Conservation (phyloP, 257 asterid species). For the Dorcoceras hygrometricum region DNA sequence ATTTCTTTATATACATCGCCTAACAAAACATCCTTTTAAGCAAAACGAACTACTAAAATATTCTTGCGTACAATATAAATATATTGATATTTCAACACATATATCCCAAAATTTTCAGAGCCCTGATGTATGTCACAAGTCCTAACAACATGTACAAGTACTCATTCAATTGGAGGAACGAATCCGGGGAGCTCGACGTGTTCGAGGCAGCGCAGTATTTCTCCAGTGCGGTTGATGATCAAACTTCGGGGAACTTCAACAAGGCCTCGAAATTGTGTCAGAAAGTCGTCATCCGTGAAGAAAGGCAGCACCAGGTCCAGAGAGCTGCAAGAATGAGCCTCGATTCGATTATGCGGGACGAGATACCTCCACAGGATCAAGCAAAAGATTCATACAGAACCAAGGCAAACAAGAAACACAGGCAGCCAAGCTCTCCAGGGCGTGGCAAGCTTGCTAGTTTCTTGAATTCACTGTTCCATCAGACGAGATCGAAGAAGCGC, state of each 20-base stretch:
- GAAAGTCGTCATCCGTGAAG: conserved; percentile 20
- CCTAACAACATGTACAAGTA: conserved; percentile 38
- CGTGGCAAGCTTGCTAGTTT: conserved; percentile 67
- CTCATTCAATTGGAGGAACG: conserved; percentile 46
- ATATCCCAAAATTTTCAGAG: conserved; percentile 18
- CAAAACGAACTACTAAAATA: conserved; percentile 1
- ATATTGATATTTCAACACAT: no score
- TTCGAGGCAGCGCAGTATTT: conserved; percentile 84
- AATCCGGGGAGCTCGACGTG: conserved; percentile 75
- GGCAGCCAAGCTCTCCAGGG: conserved; percentile 94
- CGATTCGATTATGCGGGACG: conserved; percentile 39
- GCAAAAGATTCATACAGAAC: conserved; percentile 20
- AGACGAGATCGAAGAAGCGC: conserved; percentile 47
- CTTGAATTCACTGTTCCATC: conserved; percentile 71
- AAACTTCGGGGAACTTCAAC: conserved; percentile 5
- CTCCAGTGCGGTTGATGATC: conserved; percentile 46
- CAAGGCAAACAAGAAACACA: conserved; percentile 44
- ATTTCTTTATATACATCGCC: conserved; percentile 25
- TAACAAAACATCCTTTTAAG: conserved; percentile 25
- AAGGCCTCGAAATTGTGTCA: conserved; percentile 7
- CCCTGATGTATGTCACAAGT: conserved; percentile 31
- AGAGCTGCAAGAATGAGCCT: conserved; percentile 55
- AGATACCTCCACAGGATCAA: conserved; percentile 31
- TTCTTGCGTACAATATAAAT: neutral
- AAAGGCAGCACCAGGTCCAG: conserved; percentile 15